A percentile compares a stretch with the other conserved stretches of the same genome.
Evolutionary conservation across 1,139 yeast species (phyloP).

Genomic region (Magnusiomyces tetraspermus): DNA sequence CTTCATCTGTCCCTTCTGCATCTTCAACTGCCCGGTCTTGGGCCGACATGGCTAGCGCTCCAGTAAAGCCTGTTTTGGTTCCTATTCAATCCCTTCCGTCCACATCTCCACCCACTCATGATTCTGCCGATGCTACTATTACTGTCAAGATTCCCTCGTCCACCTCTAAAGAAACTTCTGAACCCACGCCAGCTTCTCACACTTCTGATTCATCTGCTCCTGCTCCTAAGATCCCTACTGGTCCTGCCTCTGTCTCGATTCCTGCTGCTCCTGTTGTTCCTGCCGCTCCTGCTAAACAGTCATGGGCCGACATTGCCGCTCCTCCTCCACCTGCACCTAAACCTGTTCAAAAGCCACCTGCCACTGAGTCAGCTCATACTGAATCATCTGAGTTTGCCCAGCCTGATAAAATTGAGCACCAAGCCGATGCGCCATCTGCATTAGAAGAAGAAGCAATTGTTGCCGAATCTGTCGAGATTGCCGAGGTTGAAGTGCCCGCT

Average conservation of each 20-base stretch:
- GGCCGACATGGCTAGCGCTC: conserved; percentile 13
- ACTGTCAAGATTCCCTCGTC: conserved; percentile 15
- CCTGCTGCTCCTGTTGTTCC: conserved; percentile 12
- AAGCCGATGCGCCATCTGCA: conserved; percentile 15
- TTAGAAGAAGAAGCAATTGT: conserved; percentile 13
- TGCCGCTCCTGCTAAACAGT: conserved; percentile 20
- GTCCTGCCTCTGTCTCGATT: conserved; percentile 10
- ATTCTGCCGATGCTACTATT: conserved; percentile 10
- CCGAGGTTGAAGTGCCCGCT: conserved; percentile 9
- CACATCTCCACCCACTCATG: conserved; percentile 11
- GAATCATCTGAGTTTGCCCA: background rate
- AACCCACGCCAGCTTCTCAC: conserved; percentile 4
- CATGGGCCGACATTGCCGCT: conserved; percentile 38
- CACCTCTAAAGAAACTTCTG: conserved; percentile 2
- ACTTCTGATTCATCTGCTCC: background rate
- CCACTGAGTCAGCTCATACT: conserved; percentile 13
- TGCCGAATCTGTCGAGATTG: conserved; percentile 13
- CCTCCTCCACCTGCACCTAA: conserved; percentile 23
- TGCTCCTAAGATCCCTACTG: conserved; percentile 7
- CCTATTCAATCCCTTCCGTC: conserved; percentile 9
- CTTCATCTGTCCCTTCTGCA: conserved; percentile 16
- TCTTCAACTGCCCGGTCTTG: conserved; percentile 22
- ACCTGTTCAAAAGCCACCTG: conserved; percentile 13
- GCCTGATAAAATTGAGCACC: conserved; percentile 9
- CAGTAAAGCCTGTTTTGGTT: conserved; percentile 1